Evolutionary conservation across 352 stramenopile species (phyloP), one percentile per base, ranked within the genome.

Genomic region (Phytophthora kernoviae): DNA sequence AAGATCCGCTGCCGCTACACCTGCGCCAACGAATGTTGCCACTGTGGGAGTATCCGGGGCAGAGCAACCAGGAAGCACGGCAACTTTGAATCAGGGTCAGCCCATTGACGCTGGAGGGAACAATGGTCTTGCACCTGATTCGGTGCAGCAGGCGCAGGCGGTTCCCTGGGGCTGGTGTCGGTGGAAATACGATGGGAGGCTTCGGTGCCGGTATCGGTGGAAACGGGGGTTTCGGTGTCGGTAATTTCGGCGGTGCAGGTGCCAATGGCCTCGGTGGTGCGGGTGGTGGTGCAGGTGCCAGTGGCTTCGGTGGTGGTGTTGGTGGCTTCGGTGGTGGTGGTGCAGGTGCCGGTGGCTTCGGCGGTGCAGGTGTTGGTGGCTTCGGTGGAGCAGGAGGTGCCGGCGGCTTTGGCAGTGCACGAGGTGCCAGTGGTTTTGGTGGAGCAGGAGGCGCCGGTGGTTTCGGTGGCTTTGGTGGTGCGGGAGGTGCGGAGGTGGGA

Each of bases 1-100:
- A 5, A 33, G 22, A 58, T 6, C 24, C 24, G 24, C 24, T 30
- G n/a, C 24, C 24, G 37, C 54, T 51, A 75, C 43, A 10, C 63
- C 50, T 24, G 56, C 66, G 62, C 57, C 44, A 15, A 71, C 55
- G n/a, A 58, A 8, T 22, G 44, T 43, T 33, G 27, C 50, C 26
- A 20, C 17, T 48, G 24, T 22, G 5, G 47, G 17, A 18, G 0
- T 9, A 14, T 36, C 9, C 12, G 48, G 12, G 44, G 32, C 24
- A 14, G 36, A 56, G 41, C 54, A 54, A 44, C 58, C 52, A 46
- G 32, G n/a, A 49, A 14, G 20, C 44, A 12, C 34, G 46, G 4
- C 15, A 8, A 4, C n/a, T 4, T 4, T 43, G 12, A 43, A 20
- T 43, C 37, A 18, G 4, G 37, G 37, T 20, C 37, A 43, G n/a